These are phyloP conservation scores for Multifurca ochricompacta DNA, from an alignment of 768 basidiomycete species.

Conservation along the genomic window DNA sequence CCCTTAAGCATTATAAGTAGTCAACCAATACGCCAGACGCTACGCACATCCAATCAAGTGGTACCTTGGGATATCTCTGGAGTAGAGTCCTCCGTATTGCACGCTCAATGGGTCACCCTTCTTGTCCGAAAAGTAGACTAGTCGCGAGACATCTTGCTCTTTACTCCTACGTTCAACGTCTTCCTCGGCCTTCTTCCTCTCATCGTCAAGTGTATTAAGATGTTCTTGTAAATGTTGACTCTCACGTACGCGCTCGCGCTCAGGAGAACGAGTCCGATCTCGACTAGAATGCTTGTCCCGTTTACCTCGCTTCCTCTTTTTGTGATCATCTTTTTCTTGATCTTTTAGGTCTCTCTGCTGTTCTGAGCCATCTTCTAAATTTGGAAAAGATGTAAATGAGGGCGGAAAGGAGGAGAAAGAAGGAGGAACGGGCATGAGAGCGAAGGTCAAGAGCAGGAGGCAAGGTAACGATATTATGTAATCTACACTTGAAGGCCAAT, in stretches of 20 bases:
- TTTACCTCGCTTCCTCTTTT: slow-evolving; percentile 20
- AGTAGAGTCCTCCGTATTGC: slow-evolving; percentile 17
- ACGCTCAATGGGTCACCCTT: slow-evolving; percentile 19
- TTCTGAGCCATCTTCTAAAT: slow-evolving; percentile 34
- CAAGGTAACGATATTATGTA: no score
- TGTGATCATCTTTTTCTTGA: slow-evolving; percentile 26
- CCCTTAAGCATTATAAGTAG: slow-evolving; percentile 17
- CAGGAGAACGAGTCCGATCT: slow-evolving; percentile 19
- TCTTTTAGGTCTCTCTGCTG: slow-evolving; percentile 19
- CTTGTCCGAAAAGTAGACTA: slow-evolving; percentile 50
- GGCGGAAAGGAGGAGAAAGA: slow-evolving; percentile 59
- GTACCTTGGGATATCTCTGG: slow-evolving; percentile 18
- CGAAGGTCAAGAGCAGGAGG: neutral
- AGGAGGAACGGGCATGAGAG: slow-evolving; percentile 39
- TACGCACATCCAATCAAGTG: slow-evolving; percentile 18
- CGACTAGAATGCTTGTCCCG: slow-evolving; percentile 1
- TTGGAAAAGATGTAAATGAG: slow-evolving; percentile 65
- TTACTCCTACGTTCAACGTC: slow-evolving; percentile 27
- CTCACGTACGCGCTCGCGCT: slow-evolving; percentile 25
- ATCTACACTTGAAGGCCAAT: no score
- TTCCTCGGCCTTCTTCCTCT: slow-evolving; percentile 30
- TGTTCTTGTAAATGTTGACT: slow-evolving; percentile 2
- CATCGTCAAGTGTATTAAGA: slow-evolving; percentile 24
- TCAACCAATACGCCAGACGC: neutral
- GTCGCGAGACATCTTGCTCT: slow-evolving; percentile 25